Conservation (phyloP, 2,329 filamentous ascomycete species). For the Claviceps sp. region DNA sequence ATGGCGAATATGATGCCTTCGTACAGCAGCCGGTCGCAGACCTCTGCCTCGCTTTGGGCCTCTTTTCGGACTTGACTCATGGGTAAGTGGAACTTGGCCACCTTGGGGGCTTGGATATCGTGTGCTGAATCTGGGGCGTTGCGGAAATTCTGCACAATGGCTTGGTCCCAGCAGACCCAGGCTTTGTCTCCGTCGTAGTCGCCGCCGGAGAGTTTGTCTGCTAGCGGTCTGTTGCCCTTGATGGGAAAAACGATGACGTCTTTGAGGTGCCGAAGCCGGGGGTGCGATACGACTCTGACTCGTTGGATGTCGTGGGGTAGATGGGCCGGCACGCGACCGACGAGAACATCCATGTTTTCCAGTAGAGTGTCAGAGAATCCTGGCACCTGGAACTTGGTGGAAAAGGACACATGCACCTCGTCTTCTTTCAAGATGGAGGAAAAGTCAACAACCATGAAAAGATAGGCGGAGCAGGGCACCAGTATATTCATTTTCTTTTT, state of each 20-base stretch:
- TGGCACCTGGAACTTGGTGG: conserved; percentile 44
- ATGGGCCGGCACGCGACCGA: conserved; percentile 57
- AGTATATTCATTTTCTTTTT: conserved; percentile 45
- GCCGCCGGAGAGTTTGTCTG: conserved; percentile 60
- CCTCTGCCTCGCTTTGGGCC: neutral
- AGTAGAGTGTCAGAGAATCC: conserved; percentile 40
- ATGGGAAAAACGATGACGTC: conserved; percentile 70
- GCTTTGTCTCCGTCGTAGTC: conserved; percentile 73
- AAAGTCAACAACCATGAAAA: conserved; percentile 59
- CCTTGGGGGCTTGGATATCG: conserved; percentile 31
- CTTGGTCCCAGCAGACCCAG: conserved; percentile 63
- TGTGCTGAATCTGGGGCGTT: conserved; percentile 32
- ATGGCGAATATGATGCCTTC: conserved; percentile 45
- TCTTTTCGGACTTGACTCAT: neutral
- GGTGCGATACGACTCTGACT: conserved; percentile 44
- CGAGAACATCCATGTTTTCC: conserved; percentile 46
- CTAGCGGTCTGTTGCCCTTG: conserved; percentile 47
- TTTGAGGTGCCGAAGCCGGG: conserved; percentile 51
- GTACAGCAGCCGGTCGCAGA: conserved; percentile 32
- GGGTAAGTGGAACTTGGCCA: neutral
- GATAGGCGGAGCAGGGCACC: conserved; percentile 46
- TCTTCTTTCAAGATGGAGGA: conserved; percentile 43
- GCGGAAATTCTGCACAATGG: conserved; percentile 51
- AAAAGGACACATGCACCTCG: conserved; percentile 58
- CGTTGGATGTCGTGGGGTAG: conserved; percentile 61